Percentiles rank a stretch among this genome's conserved stretches.
Evolutionary conservation across 176 grass and related monocot species (phyloP).

Genomic region (Lolium perenne): DNA sequence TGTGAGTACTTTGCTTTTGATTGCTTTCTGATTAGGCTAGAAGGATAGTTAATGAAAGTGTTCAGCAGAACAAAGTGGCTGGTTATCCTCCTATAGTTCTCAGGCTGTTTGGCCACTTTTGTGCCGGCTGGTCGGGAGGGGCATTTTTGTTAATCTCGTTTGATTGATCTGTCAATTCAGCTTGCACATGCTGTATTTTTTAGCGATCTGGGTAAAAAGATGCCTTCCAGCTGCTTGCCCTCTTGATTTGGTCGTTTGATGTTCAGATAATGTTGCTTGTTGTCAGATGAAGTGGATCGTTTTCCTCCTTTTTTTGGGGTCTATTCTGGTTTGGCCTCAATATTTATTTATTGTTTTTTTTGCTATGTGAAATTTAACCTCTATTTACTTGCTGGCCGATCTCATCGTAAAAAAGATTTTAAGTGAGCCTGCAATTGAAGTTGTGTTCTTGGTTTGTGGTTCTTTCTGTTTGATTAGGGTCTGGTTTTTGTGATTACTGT

Average conservation of each 20-base stretch:
- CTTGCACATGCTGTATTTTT: background rate
- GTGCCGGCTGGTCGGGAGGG: background rate
- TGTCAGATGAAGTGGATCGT: background rate
- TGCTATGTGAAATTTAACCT: background rate
- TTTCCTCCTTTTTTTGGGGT: background rate
- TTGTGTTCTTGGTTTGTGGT: background rate
- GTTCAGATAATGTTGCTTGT: background rate
- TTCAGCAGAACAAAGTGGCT: conserved; percentile 26
- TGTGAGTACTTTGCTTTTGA: background rate
- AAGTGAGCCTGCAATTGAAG: background rate
- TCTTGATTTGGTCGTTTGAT: background rate
- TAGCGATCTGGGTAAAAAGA: background rate
- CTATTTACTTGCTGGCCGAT: background rate
- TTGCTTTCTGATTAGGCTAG: background rate
- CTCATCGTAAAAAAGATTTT: background rate
- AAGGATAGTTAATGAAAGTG: background rate
- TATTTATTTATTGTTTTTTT: background rate
- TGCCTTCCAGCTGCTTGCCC: background rate
- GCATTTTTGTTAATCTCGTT: background rate
- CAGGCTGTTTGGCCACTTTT: background rate
- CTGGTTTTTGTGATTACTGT: background rate
- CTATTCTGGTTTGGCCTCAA: background rate
- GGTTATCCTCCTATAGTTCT: conserved; percentile 28
- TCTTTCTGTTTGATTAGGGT: background rate
- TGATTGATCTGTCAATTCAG: background rate